Evolutionary conservation across 495 filamentous ascomycete genomes (phyloP).

Genomic region (Hypomontagnella submonticulosa): DNA sequence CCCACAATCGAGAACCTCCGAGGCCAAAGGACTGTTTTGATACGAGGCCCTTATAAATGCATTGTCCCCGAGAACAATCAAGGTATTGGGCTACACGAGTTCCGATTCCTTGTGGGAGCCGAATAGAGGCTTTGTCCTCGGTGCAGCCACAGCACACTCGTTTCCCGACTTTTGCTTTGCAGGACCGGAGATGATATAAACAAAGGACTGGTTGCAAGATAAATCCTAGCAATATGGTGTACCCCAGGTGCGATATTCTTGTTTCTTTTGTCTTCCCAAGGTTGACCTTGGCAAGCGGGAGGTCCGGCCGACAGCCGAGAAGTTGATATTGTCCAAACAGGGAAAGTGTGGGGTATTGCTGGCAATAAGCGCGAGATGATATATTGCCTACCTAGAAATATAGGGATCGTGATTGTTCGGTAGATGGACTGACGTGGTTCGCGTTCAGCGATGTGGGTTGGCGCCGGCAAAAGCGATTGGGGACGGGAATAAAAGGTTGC

Average conservation of each 20-base stretch:
- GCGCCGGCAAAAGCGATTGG: slow-evolving; percentile 27
- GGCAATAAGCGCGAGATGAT: slow-evolving; percentile 27
- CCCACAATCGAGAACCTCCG: slow-evolving; percentile 36
- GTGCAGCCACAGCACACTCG: slow-evolving; percentile 12
- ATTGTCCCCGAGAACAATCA: slow-evolving; percentile 44
- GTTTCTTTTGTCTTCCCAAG: slow-evolving; percentile 26
- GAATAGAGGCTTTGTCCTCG: slow-evolving; percentile 27
- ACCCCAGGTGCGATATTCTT: slow-evolving; percentile 1
- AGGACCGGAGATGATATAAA: slow-evolving; percentile 6
- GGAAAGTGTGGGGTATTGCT: slow-evolving; percentile 29
- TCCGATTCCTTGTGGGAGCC: slow-evolving; percentile 31
- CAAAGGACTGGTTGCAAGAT: slow-evolving; percentile 24
- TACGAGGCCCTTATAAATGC: slow-evolving; percentile 37
- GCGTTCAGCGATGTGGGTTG: slow-evolving; percentile 23
- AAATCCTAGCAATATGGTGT: slow-evolving; percentile 1
- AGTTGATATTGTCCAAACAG: slow-evolving; percentile 34
- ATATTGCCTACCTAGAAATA: slow-evolving; percentile 28
- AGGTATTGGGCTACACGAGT: not conserved
- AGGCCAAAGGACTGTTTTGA: slow-evolving; percentile 41
- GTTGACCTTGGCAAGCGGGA: slow-evolving; percentile 21
- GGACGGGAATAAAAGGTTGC: not conserved
- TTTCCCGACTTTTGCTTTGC: not conserved
- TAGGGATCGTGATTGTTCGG: slow-evolving; percentile 29
- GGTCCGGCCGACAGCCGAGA: slow-evolving; percentile 28
- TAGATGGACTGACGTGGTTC: slow-evolving; percentile 28